Percentiles rank a stretch among this genome's conserved stretches.
Evolutionary conservation across 2,329 filamentous ascomycete genomes (phyloP).

Genomic region (Nemania sp.): DNA sequence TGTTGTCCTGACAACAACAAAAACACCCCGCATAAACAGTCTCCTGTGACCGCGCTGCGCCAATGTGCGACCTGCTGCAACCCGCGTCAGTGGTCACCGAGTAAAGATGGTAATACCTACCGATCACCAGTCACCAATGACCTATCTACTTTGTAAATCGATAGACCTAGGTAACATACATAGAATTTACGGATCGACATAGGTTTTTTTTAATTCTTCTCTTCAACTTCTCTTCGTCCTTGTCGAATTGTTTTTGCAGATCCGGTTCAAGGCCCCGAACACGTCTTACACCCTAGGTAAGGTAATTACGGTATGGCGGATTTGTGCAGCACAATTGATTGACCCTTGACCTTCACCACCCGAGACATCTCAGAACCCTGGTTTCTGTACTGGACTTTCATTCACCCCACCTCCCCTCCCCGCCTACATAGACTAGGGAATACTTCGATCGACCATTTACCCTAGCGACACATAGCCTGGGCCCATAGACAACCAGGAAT

Average conservation of each 20-base stretch:
- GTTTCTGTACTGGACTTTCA: conserved; percentile 26
- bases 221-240: conserved; percentile 2
- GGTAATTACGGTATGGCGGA: not conserved
- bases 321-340: not conserved
- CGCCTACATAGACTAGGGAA: too few relatives aligned
- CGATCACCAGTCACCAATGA: not conserved
- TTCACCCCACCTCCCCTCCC: conserved; percentile 31
- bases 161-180: not conserved
- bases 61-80: conserved; percentile 33
- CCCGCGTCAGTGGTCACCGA: not conserved
- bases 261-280: conserved; percentile 24
- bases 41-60: conserved; percentile 1
- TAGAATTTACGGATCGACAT: not conserved
- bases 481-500: conserved; percentile 15
- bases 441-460: conserved; percentile 13
- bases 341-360: conserved; percentile 3
- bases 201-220: not conserved
- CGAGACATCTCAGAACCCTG: conserved; percentile 22
- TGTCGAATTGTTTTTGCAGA: conserved; percentile 23
- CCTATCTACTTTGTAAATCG: not conserved
- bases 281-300: not conserved
- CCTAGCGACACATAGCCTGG: conserved; percentile 15
- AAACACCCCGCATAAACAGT: conserved; percentile 36
- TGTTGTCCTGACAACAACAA: conserved; percentile 35
- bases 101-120: not conserved